Evolutionary conservation across 2,329 filamentous ascomycete genomes (phyloP).

Genomic region (Chrysoporthe deuterocubensis): DNA sequence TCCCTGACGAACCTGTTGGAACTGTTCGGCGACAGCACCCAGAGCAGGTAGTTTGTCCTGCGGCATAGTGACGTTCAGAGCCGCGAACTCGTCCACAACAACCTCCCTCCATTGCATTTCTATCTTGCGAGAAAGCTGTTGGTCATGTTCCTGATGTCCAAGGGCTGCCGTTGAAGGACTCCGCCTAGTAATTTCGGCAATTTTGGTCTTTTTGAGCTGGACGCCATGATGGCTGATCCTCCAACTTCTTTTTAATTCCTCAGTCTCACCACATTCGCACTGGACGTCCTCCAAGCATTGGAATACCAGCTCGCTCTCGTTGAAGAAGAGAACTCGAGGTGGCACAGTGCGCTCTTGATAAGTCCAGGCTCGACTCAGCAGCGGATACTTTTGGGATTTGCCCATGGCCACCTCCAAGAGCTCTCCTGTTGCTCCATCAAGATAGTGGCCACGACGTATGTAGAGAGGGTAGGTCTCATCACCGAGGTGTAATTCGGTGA

Average conservation of each 20-base stretch:
- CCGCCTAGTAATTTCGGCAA: neutral
- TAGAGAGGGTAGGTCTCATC: neutral
- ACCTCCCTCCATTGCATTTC: neutral
- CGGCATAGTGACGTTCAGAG: neutral
- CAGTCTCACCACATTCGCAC: neutral
- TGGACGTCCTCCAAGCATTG: neutral
- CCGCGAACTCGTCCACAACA: neutral
- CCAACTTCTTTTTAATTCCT: neutral
- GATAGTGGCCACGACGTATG: neutral
- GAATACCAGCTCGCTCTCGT: neutral
- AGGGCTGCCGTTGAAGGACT: neutral
- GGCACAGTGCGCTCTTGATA: conserved; percentile 33
- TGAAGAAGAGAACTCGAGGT: conserved; percentile 30
- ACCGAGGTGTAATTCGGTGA: neutral
- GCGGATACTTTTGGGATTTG: conserved; percentile 9
- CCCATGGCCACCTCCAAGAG: neutral
- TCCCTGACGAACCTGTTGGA: neutral
- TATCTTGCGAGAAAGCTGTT: neutral
- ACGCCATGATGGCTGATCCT: neutral
- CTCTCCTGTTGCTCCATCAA: neutral
- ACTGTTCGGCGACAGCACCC: neutral
- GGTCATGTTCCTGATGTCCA: neutral
- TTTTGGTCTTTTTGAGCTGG: neutral
- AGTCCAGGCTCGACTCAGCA: conserved; percentile 32
- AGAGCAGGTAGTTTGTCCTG: neutral